These are phyloP conservation scores for Umbelopsis ramanniana DNA, from an alignment of 192 early-diverging fungal species.

Conservation along the genomic window DNA sequence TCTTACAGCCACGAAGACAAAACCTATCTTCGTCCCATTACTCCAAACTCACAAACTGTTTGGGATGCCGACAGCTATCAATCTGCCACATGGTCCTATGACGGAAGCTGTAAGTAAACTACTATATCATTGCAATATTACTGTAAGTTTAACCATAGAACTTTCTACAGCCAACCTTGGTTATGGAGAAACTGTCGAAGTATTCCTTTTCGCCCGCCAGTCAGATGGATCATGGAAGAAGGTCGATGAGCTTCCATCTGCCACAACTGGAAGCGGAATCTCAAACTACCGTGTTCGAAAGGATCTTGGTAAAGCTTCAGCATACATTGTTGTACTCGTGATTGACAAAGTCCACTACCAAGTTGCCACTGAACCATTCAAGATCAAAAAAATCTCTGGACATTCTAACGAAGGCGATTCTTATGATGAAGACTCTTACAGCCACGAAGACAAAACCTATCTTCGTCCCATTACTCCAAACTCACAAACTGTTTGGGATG, in stretches of 20 bases:
- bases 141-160: not conserved
- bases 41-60: not conserved
- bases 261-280: not conserved
- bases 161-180: not conserved
- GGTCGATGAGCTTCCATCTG: constrained; percentile 6
- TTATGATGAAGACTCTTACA: not conserved
- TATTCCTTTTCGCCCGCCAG: not conserved
- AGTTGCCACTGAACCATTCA: not conserved
- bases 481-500: not conserved
- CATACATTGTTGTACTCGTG: not conserved
- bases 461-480: not conserved
- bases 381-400: not conserved
- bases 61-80: constrained; percentile 15
- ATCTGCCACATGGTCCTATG: not conserved
- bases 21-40: not conserved
- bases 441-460: not conserved
- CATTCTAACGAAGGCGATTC: not conserved
- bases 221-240: not conserved
- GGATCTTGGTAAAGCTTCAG: not conserved
- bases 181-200: not conserved
- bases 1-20: not conserved
- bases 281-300: constrained; percentile 18
- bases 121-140: not conserved
- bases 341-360: not conserved
- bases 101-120: not conserved